Evolutionary conservation across 768 basidiomycete genomes (phyloP), one percentile per base, ranked within the genome.

Genomic region (Lentinula edodes): DNA sequence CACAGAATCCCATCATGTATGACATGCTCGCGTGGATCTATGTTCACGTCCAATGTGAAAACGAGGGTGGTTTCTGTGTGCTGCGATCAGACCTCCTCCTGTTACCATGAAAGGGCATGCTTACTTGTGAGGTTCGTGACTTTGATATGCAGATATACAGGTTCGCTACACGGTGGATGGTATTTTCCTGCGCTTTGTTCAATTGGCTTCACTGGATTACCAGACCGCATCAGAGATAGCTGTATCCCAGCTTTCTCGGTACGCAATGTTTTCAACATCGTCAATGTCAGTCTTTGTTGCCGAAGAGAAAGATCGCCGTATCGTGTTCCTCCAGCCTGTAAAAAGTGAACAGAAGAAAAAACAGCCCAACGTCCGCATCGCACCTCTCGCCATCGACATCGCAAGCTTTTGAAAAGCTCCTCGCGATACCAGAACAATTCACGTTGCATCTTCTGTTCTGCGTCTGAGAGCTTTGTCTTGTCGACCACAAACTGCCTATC

Each of bases 401-500:
- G 77, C 13, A 98, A 70, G 54, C 76, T 73, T 51, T 83, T 83
- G 67, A 98, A 83, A 9, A 99, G 74, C 64, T 89, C 86, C 71
- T 99, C 95, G 39, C 95, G 81, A 71, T 97, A 96, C 97, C 97
- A 99, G 76, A 98, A 99, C 15, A 95, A 70, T 69, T 94, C 91
- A 42, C 86, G 80, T 69, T 93, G 89, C 9, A 78, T 69, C 46
- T 76, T 78, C 63, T 89, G 82, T 65, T 92, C 88, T 50, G 73
- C 75, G 10, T 73, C 70, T 0, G 87, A 82, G 61, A 91, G 74
- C 53, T 77, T 82, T 5, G 88, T 84, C 66, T 91, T 90, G 28
- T 88, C 81, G 0, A 97, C 89, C 16, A 98, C 86, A 71, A 95
- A 98, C 70, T 99, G 97, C 32, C 93, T 82, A 63, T 93, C 88